phyloP scores from a whole-genome alignment of 2,329 filamentous ascomycete genomes.

The Sporothrix pseudoabietina region DNA sequence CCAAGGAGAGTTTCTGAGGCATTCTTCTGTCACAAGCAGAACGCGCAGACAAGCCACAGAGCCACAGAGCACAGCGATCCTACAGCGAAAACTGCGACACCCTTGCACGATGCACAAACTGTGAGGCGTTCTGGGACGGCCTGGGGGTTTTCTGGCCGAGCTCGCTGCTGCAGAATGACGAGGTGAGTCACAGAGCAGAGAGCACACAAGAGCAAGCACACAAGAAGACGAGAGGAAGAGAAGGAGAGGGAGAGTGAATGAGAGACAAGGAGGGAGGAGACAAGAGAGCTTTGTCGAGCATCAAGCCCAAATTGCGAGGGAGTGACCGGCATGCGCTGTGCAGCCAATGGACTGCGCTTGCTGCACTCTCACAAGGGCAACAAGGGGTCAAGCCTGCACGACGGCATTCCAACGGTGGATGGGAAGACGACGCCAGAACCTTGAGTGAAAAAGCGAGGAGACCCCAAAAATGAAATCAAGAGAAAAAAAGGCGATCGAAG shows the following conservation, averaged over 20 bases:
- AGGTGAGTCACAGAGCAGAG: slow-evolving; percentile 12
- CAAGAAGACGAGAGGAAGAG: not conserved
- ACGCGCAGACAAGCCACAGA: slow-evolving; percentile 12
- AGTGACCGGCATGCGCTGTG: slow-evolving; percentile 14
- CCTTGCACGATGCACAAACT: slow-evolving; percentile 7
- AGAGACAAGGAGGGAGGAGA: not conserved
- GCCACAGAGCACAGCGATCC: not conserved
- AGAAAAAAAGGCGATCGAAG: slow-evolving; percentile 12
- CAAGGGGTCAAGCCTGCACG: slow-evolving; percentile 4
- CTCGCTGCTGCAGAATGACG: slow-evolving; percentile 4
- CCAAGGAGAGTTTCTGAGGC: not conserved
- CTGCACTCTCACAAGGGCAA: not conserved
- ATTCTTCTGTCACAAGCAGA: slow-evolving; percentile 15
- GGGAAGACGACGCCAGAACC: not conserved
- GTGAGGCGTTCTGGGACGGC: not conserved
- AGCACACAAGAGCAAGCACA: too few species aligned
- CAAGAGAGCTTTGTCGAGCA: not conserved
- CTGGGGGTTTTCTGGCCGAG: not conserved
- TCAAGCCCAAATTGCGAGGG: slow-evolving; percentile 16
- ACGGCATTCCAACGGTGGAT: slow-evolving; percentile 10
- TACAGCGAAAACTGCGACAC: not conserved
- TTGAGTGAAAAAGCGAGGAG: not conserved
- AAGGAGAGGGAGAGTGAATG: not conserved
- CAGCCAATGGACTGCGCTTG: slow-evolving; percentile 9
- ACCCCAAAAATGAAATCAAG: not conserved